phyloP scores from a whole-genome alignment of 2,329 filamentous ascomycete species.

The Fusarium mundagurra region DNA sequence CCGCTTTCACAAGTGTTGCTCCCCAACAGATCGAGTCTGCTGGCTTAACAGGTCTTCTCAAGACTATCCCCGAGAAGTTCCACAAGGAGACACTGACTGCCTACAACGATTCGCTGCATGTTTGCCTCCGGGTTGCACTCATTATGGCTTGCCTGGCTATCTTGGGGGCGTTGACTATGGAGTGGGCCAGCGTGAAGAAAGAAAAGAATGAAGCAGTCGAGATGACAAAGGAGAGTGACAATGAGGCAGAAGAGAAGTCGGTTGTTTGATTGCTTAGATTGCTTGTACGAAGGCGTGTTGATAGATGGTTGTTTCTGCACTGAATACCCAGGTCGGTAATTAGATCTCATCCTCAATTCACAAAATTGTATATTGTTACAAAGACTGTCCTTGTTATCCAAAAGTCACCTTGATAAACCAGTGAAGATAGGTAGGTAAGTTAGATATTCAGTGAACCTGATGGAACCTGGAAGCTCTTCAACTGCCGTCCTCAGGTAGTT shows the following conservation, averaged over 20 bases:
- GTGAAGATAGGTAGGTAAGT: too few species aligned
- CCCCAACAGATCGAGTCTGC: constrained; percentile 15
- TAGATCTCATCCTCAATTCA: neutral
- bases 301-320: neutral
- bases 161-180: constrained; percentile 51
- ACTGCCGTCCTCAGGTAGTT: neutral
- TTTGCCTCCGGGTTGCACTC: constrained; percentile 65
- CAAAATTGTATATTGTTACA: neutral
- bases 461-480: neutral
- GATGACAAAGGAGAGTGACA: neutral
- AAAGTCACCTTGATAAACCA: neutral
- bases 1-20: constrained; percentile 1
- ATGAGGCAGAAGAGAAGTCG: neutral
- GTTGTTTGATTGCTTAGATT: neutral
- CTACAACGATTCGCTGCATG: constrained; percentile 65
- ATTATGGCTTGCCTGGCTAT: constrained; percentile 60
- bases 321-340: neutral
- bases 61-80: constrained; percentile 1
- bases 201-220: neutral
- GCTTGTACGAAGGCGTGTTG: neutral
- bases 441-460: neutral
- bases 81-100: constrained; percentile 44
- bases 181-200: constrained; percentile 2
- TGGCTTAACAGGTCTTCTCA: constrained; percentile 7
- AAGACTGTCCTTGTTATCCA: neutral